These are phyloP conservation scores for Alisma plantagoaquatica DNA, from an alignment of 106 monocot genomes.

Conservation along the genomic window DNA sequence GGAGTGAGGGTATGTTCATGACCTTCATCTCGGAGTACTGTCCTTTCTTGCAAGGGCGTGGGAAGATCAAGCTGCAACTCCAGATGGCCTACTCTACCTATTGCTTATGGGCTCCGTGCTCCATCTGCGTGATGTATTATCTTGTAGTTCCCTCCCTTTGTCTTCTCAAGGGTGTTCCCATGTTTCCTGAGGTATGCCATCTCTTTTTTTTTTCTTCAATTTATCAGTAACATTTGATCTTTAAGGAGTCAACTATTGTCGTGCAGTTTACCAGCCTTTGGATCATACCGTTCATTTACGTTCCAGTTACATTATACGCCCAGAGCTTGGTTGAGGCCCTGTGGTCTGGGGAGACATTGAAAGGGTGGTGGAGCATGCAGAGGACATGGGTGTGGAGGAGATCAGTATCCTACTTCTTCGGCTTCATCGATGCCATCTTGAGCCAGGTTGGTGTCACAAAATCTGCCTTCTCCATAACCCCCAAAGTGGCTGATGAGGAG, in stretches of 20 bases:
- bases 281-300: constrained; percentile 37
- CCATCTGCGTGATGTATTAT: constrained; percentile 28
- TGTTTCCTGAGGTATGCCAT: constrained; percentile 28
- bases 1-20: constrained; percentile 48
- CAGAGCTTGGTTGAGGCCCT: constrained; percentile 28
- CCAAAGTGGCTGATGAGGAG: constrained; percentile 24
- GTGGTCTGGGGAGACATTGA: constrained; percentile 14
- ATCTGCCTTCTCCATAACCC: constrained; percentile 18
- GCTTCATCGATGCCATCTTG: constrained; percentile 17
- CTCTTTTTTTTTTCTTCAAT: too few relatives aligned
- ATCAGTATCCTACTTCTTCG: constrained; percentile 21
- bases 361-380: constrained; percentile 43
- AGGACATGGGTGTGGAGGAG: constrained; percentile 26
- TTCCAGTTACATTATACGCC: constrained; percentile 6
- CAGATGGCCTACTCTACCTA: constrained; percentile 47
- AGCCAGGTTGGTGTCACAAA: constrained; percentile 5
- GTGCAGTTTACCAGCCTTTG: constrained; percentile 27
- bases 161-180: constrained; percentile 20
- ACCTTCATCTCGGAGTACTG: constrained; percentile 54
- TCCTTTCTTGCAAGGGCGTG: constrained; percentile 32
- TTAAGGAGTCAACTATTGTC: not conserved
- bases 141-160: constrained; percentile 23
- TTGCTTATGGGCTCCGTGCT: constrained; percentile 31
- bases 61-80: constrained; percentile 30
- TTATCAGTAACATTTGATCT: too few relatives aligned